phyloP scores from a whole-genome alignment of 2,329 filamentous ascomycete genomes.

The Fusarium sacchari region DNA sequence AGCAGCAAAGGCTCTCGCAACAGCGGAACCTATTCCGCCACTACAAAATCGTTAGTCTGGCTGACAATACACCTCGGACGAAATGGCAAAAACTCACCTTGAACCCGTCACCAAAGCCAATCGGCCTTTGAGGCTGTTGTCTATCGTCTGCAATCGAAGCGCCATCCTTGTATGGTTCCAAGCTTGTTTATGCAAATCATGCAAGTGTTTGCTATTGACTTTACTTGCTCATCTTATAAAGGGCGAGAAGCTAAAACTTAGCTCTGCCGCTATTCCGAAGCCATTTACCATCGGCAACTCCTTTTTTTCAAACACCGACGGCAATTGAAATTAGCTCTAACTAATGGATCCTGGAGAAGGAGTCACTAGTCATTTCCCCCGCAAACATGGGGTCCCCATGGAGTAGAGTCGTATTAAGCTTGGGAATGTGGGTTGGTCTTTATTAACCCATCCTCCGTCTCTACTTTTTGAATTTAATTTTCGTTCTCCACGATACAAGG shows the following conservation, averaged over 20 bases:
- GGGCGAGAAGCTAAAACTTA: neutral
- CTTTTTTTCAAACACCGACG: slow-evolving; percentile 12
- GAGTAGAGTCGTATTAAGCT: neutral
- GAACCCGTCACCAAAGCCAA: slow-evolving; percentile 35
- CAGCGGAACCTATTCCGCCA: slow-evolving; percentile 50
- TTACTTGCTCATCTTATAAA: slow-evolving; percentile 11
- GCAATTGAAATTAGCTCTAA: slow-evolving; percentile 7
- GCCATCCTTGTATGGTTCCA: neutral
- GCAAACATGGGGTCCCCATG: slow-evolving; percentile 26
- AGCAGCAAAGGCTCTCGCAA: slow-evolving; percentile 46
- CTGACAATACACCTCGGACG: neutral
- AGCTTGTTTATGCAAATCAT: neutral
- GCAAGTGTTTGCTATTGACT: neutral
- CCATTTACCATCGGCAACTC: neutral
- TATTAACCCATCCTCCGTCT: slow-evolving; percentile 14
- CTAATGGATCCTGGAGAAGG: slow-evolving; percentile 2
- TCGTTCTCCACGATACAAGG: neutral
- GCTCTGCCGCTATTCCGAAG: slow-evolving; percentile 4
- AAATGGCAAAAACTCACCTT: slow-evolving; percentile 3
- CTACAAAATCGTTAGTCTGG: slow-evolving; percentile 30
- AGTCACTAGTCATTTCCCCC: neutral
- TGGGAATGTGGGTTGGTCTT: slow-evolving; percentile 3
- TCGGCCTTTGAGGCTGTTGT: slow-evolving; percentile 28
- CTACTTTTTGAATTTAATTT: neutral
- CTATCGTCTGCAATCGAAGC: slow-evolving; percentile 17